A percentile compares a stretch with the other conserved stretches of the same genome.
These are phyloP conservation scores for Penicillium sp. DNA, from an alignment of 2,329 filamentous ascomycete species.

Conservation along the genomic window DNA sequence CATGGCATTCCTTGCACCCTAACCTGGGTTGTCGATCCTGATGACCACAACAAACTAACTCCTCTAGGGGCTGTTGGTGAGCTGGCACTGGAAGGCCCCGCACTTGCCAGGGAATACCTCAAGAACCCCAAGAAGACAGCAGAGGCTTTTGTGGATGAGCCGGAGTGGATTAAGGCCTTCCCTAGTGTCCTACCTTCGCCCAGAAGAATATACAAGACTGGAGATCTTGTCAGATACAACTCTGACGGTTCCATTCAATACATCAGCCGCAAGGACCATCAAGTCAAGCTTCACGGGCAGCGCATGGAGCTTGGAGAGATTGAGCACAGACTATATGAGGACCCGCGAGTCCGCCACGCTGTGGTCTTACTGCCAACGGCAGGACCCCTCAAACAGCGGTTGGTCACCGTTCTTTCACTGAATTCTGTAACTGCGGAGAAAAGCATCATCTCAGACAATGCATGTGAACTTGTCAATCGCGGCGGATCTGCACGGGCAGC, in stretches of 20 bases:
- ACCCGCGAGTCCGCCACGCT: no score
- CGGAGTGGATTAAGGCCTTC: no score
- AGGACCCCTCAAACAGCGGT: constrained; percentile 35
- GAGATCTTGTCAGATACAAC: constrained; percentile 28
- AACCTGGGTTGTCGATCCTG: constrained; percentile 31
- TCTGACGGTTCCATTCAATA: constrained; percentile 29
- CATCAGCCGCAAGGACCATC: constrained; percentile 56
- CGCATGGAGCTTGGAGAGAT: constrained; percentile 53
- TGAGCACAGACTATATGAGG: no score
- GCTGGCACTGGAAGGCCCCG: constrained; percentile 33
- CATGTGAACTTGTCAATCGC: no score
- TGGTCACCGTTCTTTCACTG: no score
- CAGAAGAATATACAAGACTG: constrained; percentile 29
- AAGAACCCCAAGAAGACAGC: constrained; percentile 31
- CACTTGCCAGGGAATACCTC: constrained; percentile 36
- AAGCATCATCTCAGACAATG: no score
- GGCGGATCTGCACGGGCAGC: no score
- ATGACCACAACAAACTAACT: constrained; percentile 25
- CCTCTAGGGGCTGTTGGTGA: constrained; percentile 33
- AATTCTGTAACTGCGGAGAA: no score
- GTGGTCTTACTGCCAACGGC: constrained; percentile 39
- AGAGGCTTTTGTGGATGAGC: no score
- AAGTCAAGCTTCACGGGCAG: constrained; percentile 59
- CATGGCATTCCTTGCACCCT: constrained; percentile 21
- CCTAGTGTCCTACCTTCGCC: no score